Evolutionary conservation across 352 stramenopile genomes (phyloP), one percentile per base, ranked within the genome.

Genomic region (Globisporangium perplexum): DNA sequence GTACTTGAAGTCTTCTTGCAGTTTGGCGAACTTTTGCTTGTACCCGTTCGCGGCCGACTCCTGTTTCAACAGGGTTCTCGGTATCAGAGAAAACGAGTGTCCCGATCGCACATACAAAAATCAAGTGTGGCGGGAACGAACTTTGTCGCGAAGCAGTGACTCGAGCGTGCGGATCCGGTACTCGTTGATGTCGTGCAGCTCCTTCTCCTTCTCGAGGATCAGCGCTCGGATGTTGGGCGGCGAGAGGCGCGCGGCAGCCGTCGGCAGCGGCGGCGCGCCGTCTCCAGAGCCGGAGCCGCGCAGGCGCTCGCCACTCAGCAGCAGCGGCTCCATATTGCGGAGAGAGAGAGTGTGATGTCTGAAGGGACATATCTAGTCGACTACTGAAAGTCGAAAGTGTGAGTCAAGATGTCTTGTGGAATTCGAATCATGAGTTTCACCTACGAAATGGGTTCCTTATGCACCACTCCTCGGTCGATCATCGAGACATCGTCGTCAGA

Each of bases 1-100:
- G 72, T 96, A 97, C 62, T 94, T 90, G 76, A 97, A 97, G 64
- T 97, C 89, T 51, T 96, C 87, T 57, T 95, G 86, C 26, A 97
- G 65, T 58, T 96, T 95, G 56, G 51, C 67, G 18, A 96, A 82
- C 63, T 87, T 82, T 52, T 86, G 68, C 63, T 86, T 91, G 61
- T 83, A 81, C 11, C 64, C 59, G 7, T 61, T 65, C 23, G 60
- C 65, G 1, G 70, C 65, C 3, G 55, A 56, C 28, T 89, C 78
- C 71, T 83, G 55, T 43, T 22, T 43, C 36, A 6, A 39, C n/a
- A n/a, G n/a, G 18, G 36, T n/a, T 22, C 11, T 1, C 6, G 7
- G 22, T 14, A 12, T 41, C 36, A 41, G 36, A 36, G 30, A 33
- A 11, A 41, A 5, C 35, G 35, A 41, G 12, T 18, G 12, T 41